A percentile compares a stretch with the other conserved stretches of the same genome.
phyloP scores from a whole-genome alignment of 192 early-diverging fungal species.

The Polychytrium aggregatum region DNA sequence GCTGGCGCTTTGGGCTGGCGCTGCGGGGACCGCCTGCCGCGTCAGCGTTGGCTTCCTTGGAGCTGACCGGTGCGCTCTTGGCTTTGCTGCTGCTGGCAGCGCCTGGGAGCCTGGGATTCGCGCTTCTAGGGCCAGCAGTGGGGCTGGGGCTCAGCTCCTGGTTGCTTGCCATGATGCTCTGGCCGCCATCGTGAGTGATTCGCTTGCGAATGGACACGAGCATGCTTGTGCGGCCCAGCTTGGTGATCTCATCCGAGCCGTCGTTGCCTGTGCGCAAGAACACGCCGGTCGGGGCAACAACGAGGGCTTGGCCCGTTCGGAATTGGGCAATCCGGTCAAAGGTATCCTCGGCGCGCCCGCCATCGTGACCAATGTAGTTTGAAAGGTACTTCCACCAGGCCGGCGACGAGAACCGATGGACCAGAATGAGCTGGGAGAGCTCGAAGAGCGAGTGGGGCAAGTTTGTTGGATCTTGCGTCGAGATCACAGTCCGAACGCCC shows the following conservation, averaged over 20 bases:
- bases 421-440: slow-evolving; percentile 9
- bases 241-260: background rate
- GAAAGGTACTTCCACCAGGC: slow-evolving; percentile 22
- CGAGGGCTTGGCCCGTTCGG: slow-evolving; percentile 15
- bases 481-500: slow-evolving; percentile 17
- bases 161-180: too few species aligned
- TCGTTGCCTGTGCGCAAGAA: background rate
- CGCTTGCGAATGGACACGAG: slow-evolving; percentile 6
- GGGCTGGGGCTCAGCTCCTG: too few species aligned
- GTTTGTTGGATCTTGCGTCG: slow-evolving; percentile 14
- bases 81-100: too few species aligned
- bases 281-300: slow-evolving; percentile 8
- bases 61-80: too few species aligned
- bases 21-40: too few species aligned
- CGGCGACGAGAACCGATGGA: slow-evolving; percentile 18
- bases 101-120: too few species aligned
- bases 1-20: too few species aligned
- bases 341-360: slow-evolving; percentile 4
- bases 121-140: too few species aligned
- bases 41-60: too few species aligned
- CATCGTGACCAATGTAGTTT: too few species aligned
- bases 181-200: slow-evolving; percentile 14
- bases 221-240: too few species aligned
- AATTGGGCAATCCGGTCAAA: slow-evolving; percentile 16
- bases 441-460: slow-evolving; percentile 22